phyloP scores from a whole-genome alignment of 768 basidiomycete genomes.

The Tulasnella sp. region DNA sequence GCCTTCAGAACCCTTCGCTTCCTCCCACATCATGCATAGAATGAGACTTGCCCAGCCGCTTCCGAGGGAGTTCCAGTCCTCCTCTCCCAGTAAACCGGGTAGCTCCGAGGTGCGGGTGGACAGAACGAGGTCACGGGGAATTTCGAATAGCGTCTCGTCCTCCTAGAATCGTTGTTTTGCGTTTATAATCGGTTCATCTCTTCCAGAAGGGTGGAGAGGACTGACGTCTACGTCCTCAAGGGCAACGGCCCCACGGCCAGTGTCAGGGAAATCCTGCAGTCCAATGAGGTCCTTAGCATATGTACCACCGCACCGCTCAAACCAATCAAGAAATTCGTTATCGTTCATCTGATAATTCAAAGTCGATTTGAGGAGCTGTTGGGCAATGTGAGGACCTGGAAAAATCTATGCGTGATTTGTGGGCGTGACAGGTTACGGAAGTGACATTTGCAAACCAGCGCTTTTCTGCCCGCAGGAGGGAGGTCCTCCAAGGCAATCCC shows the following conservation, averaged over 20 bases:
- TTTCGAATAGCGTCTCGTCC: conserved; percentile 70
- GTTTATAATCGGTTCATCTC: too few relatives aligned
- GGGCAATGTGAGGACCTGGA: neutral
- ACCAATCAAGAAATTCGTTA: conserved; percentile 32
- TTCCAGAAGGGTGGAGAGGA: too few relatives aligned
- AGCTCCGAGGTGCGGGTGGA: conserved; percentile 73
- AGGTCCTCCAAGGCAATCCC: neutral
- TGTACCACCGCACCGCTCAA: conserved; percentile 29
- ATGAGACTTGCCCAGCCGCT: conserved; percentile 85
- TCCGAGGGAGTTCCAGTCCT: conserved; percentile 65
- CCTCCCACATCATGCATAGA: conserved; percentile 95
- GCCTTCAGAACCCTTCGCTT: conserved; percentile 54
- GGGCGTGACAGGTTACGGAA: neutral
- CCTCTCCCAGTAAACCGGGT: conserved; percentile 52
- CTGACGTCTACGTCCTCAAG: conserved; percentile 64
- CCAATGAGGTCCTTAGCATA: conserved; percentile 31
- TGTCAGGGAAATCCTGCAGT: conserved; percentile 34
- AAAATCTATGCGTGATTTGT: neutral
- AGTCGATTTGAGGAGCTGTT: neutral
- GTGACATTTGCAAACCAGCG: neutral
- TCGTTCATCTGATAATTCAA: neutral
- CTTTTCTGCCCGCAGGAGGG: neutral
- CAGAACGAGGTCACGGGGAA: conserved; percentile 73
- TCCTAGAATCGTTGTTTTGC: conserved; percentile 44
- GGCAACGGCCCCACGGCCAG: conserved; percentile 72